Evolutionary conservation across 1,284 basidiomycete species (phyloP), one percentile per base, ranked within the genome.

Genomic region (Leccinum insigne): DNA sequence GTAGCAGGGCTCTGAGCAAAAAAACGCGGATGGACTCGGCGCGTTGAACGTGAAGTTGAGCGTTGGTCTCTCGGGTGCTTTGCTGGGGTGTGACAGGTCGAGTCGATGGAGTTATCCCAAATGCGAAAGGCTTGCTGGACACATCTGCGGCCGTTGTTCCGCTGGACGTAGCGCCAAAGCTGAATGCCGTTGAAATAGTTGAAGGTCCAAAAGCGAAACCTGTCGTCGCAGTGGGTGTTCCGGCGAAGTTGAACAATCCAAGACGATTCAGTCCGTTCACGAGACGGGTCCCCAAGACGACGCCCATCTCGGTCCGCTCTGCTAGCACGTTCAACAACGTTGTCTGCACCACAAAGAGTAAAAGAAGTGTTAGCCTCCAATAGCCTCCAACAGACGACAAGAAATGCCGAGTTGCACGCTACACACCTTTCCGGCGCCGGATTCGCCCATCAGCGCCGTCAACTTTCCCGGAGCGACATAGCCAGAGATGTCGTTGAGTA

Each of bases 261-360:
- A 32, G 32, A 32, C 32, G 32, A 32, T 32, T 32, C 32, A 26
- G 83, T 0, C 94, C 95, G 68, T 94, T 90, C 70, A 97, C 90
- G 60, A 94, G 85, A 62, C 89, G 84, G 58, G 93, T 87, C 1
- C 95, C 95, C 2, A 82, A 83, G 56, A 96, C 85, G n/a, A 94
- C 85, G 23, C 95, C 95, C 63, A 85, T 86, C n/a, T 83, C 85
- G n/a, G 86, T 86, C 14, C 94, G 88, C 66, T 92, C 85, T 0
- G 95, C 94, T 6, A 97, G 81, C 1, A 93, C 93, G 74, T 97
- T 94, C 61, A 96, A 81, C 1, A 95, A 79, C 0, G 91, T 94
- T 1, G 92, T 94, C 85, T 92, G 32, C 57, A 14, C 74, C 35
- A 40, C 57, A 78, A 61, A 18, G 49, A 38, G 9, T 4, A 58